These are phyloP conservation scores for Mortierella sp. DNA, from an alignment of 371 early-diverging fungal species.

Conservation along the genomic window DNA sequence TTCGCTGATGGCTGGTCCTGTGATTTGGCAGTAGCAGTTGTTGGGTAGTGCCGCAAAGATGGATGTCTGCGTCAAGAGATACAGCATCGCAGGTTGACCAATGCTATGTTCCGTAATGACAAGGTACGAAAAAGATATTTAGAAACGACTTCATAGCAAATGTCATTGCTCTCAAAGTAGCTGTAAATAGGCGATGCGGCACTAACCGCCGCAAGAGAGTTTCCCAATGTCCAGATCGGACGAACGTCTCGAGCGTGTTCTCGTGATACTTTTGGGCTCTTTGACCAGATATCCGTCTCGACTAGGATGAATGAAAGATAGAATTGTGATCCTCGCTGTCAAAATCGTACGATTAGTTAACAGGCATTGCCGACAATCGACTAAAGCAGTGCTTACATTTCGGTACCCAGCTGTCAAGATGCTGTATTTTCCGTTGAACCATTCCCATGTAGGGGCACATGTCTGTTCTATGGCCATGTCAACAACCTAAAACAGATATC, in stretches of 20 bases:
- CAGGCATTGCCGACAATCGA: neutral
- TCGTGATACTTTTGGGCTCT: slow-evolving; percentile 14
- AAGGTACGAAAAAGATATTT: neutral
- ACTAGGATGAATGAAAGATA: neutral
- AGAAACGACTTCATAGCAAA: neutral
- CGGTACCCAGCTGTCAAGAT: slow-evolving; percentile 39
- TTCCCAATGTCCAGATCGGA: slow-evolving; percentile 30
- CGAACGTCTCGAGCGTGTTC: slow-evolving; percentile 36
- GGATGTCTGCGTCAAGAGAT: slow-evolving; percentile 41
- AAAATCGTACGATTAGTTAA: neutral
- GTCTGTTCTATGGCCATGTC: slow-evolving; percentile 27
- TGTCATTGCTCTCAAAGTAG: neutral
- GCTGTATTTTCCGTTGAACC: slow-evolving; percentile 20
- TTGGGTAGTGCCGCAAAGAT: slow-evolving; percentile 47
- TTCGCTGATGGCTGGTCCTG: slow-evolving; percentile 43
- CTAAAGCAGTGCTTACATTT: slow-evolving; percentile 18
- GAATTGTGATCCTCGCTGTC: neutral
- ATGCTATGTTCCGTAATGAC: slow-evolving; percentile 22
- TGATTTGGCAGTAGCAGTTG: slow-evolving; percentile 56
- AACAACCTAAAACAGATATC: slow-evolving; percentile 21
- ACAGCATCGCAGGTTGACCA: slow-evolving; percentile 39
- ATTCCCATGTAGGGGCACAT: slow-evolving; percentile 15
- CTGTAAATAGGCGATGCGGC: neutral
- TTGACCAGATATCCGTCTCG: neutral
- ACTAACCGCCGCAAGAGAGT: slow-evolving; percentile 30